A percentile compares a stretch with the other conserved stretches of the same genome.
phyloP scores from a whole-genome alignment of 169 alveolate species.

The Cryptosporidium viatorum region DNA sequence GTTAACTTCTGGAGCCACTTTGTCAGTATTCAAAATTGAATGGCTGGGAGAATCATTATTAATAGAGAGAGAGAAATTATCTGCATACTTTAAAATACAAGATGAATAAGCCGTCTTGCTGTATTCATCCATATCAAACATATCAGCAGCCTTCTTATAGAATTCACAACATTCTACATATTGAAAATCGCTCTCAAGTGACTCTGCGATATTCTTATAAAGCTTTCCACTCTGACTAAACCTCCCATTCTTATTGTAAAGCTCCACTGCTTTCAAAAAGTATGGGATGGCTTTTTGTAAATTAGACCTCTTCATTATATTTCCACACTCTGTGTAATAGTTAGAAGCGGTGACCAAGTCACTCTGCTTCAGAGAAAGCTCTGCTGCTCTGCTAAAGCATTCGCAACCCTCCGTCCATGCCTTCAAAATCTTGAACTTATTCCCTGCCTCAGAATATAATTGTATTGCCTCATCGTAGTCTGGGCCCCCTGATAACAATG shows the following conservation, averaged over 20 bases:
- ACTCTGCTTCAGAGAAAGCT: constrained; percentile 55
- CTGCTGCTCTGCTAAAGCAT: constrained; percentile 59
- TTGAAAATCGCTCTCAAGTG: constrained; percentile 75
- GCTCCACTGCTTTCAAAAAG: constrained; percentile 78
- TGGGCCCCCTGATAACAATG: constrained; percentile 77
- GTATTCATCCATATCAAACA: constrained; percentile 82
- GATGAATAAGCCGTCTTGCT: constrained; percentile 82
- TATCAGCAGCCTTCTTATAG: constrained; percentile 82
- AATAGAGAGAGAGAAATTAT: constrained; percentile 71
- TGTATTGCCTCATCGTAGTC: constrained; percentile 81
- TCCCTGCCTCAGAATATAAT: constrained; percentile 81
- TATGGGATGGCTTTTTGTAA: constrained; percentile 47
- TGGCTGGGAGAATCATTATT: neutral
- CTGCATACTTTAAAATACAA: constrained; percentile 81
- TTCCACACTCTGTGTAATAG: constrained; percentile 72
- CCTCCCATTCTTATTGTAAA: constrained; percentile 80
- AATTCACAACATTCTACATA: constrained; percentile 77
- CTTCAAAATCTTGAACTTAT: constrained; percentile 78
- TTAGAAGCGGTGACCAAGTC: constrained; percentile 52
- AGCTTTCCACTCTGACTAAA: constrained; percentile 82
- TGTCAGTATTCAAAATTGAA: constrained; percentile 59
- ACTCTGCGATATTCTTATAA: constrained; percentile 79
- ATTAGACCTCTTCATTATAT: constrained; percentile 36
- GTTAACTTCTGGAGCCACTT: constrained; percentile 14
- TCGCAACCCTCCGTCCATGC: constrained; percentile 76